Evolutionary conservation across 441 rosid genomes (phyloP).

Genomic region (Adansonia madagascariensis): DNA sequence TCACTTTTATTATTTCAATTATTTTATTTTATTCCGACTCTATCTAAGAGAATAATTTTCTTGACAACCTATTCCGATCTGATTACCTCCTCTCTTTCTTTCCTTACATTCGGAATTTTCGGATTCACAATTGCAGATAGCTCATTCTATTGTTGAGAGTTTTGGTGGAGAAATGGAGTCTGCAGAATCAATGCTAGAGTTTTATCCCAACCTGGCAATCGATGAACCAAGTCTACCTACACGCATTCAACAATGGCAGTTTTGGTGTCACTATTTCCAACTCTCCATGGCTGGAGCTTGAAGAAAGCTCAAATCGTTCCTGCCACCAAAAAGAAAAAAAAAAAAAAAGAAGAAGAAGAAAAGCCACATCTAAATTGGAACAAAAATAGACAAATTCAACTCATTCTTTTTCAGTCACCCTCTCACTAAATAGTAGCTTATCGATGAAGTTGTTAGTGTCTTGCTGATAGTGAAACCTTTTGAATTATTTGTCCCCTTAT

Average conservation of each 20-base stretch:
- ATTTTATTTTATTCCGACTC: no score
- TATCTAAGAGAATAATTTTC: no score
- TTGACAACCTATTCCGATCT: no score
- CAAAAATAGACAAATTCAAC: neutral
- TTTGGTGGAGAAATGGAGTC: constrained; percentile 42
- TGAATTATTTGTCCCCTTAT: neutral
- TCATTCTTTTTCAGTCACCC: neutral
- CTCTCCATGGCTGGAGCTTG: constrained; percentile 43
- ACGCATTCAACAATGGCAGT: constrained; percentile 44
- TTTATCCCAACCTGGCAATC: constrained; percentile 41
- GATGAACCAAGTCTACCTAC: constrained; percentile 32
- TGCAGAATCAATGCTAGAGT: constrained; percentile 46
- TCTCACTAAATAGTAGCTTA: neutral
- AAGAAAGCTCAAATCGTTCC: constrained; percentile 37
- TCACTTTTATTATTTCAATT: no score
- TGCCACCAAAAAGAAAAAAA: neutral
- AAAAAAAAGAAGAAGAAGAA: neutral
- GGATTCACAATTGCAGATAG: constrained; percentile 1
- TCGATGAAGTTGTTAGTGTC: neutral
- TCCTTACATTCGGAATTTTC: no score
- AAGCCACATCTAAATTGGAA: constrained; percentile 6
- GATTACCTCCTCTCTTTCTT: no score
- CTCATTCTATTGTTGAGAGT: constrained; percentile 43
- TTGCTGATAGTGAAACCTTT: neutral
- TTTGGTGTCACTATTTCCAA: constrained; percentile 28